Base-by-base conservation (phyloP, 108 stramenopile species). In the Pinguiococcus pyrenoidosus region DNA sequence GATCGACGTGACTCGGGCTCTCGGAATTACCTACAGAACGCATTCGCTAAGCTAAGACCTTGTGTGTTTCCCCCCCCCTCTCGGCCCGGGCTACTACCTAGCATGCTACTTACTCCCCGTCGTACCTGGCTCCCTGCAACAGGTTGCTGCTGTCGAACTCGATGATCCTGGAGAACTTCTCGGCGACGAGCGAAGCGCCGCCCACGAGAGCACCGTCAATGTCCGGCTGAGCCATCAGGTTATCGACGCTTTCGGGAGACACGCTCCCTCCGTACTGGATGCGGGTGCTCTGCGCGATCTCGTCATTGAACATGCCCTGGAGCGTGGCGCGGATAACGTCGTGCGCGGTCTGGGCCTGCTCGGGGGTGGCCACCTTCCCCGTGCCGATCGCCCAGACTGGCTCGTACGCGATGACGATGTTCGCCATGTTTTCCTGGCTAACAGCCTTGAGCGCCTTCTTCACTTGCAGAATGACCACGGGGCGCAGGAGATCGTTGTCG, bases 381-480 rank as follows among this genome's bases (percentile, higher is more conserved):
- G 87, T 89, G 56, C 89, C 92, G 66, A 94, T 94, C 44, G 92
- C 92, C 92, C 92, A 94, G 13, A 94, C 86, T 4, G 89, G 87
- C 59, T 91, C 89, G 58, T 89, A 95, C 10, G 84, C 85, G 37
- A 89, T 54, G 20, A 85, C 81, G 13, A 89, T 52, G 47, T 17
- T 77, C 69, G 27, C 79, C 83, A 88, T 80, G 5, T 88, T 68
- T 53, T 85, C 84, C 53, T 54, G 69, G 23, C 57, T 33, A 13
- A 68, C 67, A 7, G 51, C 62, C 35, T 16, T 23, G 10, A 68
- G 49, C 29, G 29, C 54, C 54, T 68, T 68, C 13, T 47, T 47
- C 18, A 68, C 32, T 40, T 68, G 67, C 20, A 68, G 52, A 10
- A 56, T 57, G 56, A 56, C 59, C 23, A 68, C 54, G 52, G 36